These are phyloP conservation scores for Inga leiocalycina DNA, from an alignment of 306 rosid species.

Conservation along the genomic window DNA sequence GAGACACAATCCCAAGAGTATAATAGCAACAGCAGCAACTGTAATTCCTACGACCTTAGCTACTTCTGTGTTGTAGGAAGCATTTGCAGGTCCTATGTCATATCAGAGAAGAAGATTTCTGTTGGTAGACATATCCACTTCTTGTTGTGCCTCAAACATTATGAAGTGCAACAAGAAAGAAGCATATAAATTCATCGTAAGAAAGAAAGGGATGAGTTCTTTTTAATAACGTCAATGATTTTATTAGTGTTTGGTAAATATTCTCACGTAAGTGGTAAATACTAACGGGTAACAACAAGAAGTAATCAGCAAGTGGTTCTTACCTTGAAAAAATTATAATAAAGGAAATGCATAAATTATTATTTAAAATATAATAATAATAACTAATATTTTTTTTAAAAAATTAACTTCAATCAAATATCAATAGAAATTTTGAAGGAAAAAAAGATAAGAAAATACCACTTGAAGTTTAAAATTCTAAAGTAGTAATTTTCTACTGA, in stretches of 20 bases:
- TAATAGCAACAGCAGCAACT: conserved; percentile 40
- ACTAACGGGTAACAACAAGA: not conserved
- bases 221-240: not conserved
- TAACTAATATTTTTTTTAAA: not conserved
- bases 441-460: too few species aligned
- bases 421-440: too few species aligned
- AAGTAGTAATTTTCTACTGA: too few species aligned
- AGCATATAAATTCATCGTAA: not conserved
- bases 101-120: conserved; percentile 32
- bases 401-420: too few species aligned
- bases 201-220: not conserved
- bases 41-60: conserved; percentile 40
- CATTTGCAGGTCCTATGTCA: conserved; percentile 33
- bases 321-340: not conserved
- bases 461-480: too few species aligned
- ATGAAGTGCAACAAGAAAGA: not conserved
- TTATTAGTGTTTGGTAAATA: too few species aligned
- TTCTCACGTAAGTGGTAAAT: too few species aligned
- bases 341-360: not conserved
- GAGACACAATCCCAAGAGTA: conserved; percentile 47
- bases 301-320: not conserved
- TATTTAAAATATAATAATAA: not conserved
- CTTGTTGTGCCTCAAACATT: not conserved
- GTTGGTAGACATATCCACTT: conserved; percentile 4
- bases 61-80: conserved; percentile 43